These are phyloP conservation scores for Naganishia randhawae DNA, from an alignment of 768 basidiomycete genomes.

Conservation along the genomic window DNA sequence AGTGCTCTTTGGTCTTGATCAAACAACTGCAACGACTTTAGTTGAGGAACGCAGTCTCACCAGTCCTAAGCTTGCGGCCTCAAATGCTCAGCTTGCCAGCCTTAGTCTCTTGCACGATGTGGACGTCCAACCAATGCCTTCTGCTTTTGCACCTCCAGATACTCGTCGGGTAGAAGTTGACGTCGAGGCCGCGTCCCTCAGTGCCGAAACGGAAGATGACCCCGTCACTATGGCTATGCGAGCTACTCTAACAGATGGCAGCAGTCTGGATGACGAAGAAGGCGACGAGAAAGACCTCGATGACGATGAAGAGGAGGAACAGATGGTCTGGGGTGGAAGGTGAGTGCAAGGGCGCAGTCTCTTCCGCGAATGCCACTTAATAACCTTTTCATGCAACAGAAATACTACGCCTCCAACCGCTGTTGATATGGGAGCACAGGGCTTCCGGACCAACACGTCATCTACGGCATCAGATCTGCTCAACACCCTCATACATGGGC, in stretches of 20 bases:
- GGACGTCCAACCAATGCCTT: background rate
- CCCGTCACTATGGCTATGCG: conserved; percentile 61
- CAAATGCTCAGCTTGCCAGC: background rate
- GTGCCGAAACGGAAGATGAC: conserved; percentile 76
- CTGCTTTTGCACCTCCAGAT: background rate
- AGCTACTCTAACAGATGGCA: conserved; percentile 60
- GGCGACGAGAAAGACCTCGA: conserved; percentile 58
- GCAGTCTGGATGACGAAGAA: conserved; percentile 54
- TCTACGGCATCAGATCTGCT: conserved; percentile 1
- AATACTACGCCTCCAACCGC: conserved; percentile 1
- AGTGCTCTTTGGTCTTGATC: background rate
- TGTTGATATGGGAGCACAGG: background rate
- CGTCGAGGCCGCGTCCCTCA: conserved; percentile 59
- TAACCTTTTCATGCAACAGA: background rate
- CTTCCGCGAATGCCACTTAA: background rate
- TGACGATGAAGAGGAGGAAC: conserved; percentile 57
- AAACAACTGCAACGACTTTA: no score
- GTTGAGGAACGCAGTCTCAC: background rate
- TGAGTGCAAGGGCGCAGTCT: background rate
- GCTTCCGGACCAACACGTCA: background rate
- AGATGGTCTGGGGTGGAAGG: conserved; percentile 57
- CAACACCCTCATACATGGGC: background rate
- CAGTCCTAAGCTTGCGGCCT: background rate
- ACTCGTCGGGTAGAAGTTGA: conserved; percentile 32
- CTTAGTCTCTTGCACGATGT: background rate